Percentiles rank a stretch among this genome's conserved stretches.
Conservation (phyloP, 345 rosid genomes). For the Psidium guajava region DNA sequence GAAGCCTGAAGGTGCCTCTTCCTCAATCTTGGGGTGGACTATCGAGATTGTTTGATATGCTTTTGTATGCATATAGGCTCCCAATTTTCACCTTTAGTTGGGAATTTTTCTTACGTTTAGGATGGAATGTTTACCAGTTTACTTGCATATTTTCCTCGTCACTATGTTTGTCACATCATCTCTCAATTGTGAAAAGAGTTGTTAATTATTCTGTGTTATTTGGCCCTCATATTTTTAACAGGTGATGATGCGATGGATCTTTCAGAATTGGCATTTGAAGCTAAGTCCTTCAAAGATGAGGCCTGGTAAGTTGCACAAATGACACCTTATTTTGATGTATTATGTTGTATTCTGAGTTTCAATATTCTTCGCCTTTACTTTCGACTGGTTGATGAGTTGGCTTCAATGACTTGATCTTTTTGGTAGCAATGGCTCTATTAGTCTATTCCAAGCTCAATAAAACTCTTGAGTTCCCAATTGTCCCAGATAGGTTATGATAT, state of each 20-base stretch:
- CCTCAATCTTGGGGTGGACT: not conserved
- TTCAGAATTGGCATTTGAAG: constrained; percentile 65
- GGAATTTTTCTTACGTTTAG: not conserved
- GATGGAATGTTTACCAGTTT: not conserved
- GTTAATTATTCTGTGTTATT: not conserved
- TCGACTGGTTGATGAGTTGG: not conserved
- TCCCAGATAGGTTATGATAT: not conserved
- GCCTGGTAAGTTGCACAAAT: constrained; percentile 48
- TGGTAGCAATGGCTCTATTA: not conserved
- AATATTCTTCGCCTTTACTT: not conserved
- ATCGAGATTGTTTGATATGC: not conserved
- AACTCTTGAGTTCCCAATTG: not conserved
- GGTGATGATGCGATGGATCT: not conserved
- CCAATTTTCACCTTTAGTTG: not conserved
- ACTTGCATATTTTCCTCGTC: not conserved
- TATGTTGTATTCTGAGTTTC: not conserved
- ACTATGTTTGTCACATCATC: not conserved
- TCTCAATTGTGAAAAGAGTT: not conserved
- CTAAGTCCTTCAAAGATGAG: constrained; percentile 51
- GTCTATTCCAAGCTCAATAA: not conserved
- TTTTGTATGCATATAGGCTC: not conserved
- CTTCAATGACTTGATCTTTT: not conserved
- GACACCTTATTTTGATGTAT: not conserved
- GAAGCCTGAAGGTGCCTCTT: constrained; percentile 34
- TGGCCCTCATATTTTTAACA: not conserved